Evolutionary conservation across 441 rosid species (phyloP).

Genomic region (Pelargonium citronellum): DNA sequence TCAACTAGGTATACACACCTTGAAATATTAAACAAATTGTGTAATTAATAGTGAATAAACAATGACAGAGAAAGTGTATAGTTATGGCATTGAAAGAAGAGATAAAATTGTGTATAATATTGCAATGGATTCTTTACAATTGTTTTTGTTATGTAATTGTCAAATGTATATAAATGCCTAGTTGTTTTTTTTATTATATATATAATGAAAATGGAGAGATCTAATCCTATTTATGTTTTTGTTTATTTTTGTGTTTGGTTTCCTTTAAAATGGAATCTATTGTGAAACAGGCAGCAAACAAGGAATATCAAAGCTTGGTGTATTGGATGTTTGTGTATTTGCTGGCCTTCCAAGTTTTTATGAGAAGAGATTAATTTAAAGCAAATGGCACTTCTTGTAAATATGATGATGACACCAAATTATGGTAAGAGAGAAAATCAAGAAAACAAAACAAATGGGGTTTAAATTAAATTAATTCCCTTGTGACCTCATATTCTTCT

Average conservation of each 20-base stretch:
- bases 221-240: too few relatives aligned
- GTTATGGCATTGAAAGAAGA: too few relatives aligned
- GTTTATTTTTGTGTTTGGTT: neutral
- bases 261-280: slow-evolving; percentile 10
- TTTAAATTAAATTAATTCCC: neutral
- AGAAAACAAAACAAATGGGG: neutral
- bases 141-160: too few relatives aligned
- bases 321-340: slow-evolving; percentile 56
- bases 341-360: slow-evolving; percentile 56
- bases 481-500: neutral
- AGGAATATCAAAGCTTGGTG: slow-evolving; percentile 54
- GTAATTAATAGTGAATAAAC: too few relatives aligned
- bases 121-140: too few relatives aligned
- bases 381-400: neutral
- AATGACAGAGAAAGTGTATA: too few relatives aligned
- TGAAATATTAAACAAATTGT: too few relatives aligned
- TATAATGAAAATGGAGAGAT: too few relatives aligned
- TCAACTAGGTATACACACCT: too few relatives aligned
- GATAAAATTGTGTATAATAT: too few relatives aligned
- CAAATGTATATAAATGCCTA: too few relatives aligned
- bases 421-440: neutral
- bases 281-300: slow-evolving; percentile 58
- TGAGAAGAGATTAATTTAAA: slow-evolving; percentile 43
- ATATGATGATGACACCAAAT: neutral
- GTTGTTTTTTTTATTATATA: too few relatives aligned